A percentile compares a stretch with the other conserved stretches of the same genome.
Conservation (phyloP, 2,329 filamentous ascomycete genomes). For the Penicillium paneum region DNA sequence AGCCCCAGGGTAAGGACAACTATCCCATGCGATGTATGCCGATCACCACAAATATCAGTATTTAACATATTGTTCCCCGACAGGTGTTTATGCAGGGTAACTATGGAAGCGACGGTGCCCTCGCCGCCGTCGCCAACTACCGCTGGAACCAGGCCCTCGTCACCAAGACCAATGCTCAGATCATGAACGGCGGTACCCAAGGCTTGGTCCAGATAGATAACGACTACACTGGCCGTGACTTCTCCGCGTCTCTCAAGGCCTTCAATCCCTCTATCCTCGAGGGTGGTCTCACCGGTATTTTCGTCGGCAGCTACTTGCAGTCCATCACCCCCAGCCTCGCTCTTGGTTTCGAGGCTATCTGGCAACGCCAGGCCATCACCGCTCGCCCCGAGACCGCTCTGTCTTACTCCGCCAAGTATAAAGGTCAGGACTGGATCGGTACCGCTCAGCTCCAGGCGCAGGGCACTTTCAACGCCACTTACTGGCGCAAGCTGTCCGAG, state of each 20-base stretch:
- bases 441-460: conserved; percentile 86
- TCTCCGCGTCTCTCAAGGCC: conserved; percentile 87
- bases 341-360: conserved; percentile 86
- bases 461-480: conserved; percentile 83
- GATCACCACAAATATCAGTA: neutral
- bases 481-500: conserved; percentile 89
- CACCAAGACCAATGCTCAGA: conserved; percentile 83
- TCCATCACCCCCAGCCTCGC: conserved; percentile 82
- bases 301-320: conserved; percentile 93
- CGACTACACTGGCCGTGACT: conserved; percentile 91
- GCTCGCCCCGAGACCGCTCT: conserved; percentile 86
- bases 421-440: conserved; percentile 85
- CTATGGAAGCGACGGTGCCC: conserved; percentile 84
- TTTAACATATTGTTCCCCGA: neutral
- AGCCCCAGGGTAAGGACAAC: conserved; percentile 71
- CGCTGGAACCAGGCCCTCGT: conserved; percentile 77
- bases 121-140: conserved; percentile 89
- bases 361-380: conserved; percentile 80
- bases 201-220: conserved; percentile 92
- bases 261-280: conserved; percentile 94
- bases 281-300: conserved; percentile 89
- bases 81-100: conserved; percentile 95
- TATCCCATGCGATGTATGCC: neutral
- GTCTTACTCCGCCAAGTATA: conserved; percentile 90
- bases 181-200: conserved; percentile 71